Base-by-base conservation (phyloP, 2,329 filamentous ascomycete species). In the Trichophyton mentagrophytes region DNA sequence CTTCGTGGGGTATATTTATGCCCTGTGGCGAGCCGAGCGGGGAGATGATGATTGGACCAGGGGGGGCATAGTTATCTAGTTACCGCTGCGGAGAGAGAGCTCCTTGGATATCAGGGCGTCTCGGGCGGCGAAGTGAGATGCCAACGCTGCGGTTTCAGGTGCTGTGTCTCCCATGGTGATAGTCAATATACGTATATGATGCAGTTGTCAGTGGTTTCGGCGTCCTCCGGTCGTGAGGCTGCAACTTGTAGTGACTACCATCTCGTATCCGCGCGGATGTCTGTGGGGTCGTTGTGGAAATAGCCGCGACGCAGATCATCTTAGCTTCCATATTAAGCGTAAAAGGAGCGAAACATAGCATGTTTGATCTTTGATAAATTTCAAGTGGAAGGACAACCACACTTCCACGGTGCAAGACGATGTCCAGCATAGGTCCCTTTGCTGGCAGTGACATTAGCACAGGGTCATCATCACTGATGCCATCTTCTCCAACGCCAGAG, bases 21-120 rank as follows among this genome's bases (percentile, higher is more conserved):
- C n/a, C n/a, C 15, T 8, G 22, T 4, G 3, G 46, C 5, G 17
- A 27, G 46, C 22, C 27, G 22, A 22, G 13, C 4, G 25, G 49
- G 22, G 13, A n/a, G 7, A n/a, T 7, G n/a, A 20, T 7, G n/a
- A 20, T 7, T 15, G 40, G 40, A 25, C 44, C 44, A 3, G 8
- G 27, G 44, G 60, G 6, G 27, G 27, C 27, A 7, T 30, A 30
- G 27, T 30, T 30, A 30, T 36, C 3, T 13, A 38, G 33, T 38
- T 38, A 65, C 64, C 64, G 53, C 63, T 65, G 22, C 64, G 61
- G 17, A 36, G 55, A 40, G 59, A 42, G 17, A 63, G 61, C 36
- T 65, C 64, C 17, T 62, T 36, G 9, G 58, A 49, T 55, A 65
- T 64, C 44, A 64, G 36, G 47, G 22, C 55, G 9, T 57, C 33